Evolutionary conservation across 768 basidiomycete genomes (phyloP).

Genomic region (Suillus discolor): DNA sequence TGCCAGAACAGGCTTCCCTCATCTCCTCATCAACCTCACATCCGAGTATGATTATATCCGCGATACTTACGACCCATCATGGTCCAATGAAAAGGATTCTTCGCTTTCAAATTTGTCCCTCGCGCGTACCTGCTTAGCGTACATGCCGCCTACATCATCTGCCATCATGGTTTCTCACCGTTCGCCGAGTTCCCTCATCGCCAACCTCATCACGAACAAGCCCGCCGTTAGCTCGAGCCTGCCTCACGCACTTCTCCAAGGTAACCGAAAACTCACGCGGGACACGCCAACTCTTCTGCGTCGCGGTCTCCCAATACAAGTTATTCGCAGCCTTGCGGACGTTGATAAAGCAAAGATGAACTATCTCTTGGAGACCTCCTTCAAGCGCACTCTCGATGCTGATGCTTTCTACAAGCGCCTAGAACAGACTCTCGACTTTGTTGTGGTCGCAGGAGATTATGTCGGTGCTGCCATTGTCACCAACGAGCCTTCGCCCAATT

Average conservation of each 20-base stretch:
- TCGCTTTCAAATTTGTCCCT: slow-evolving; percentile 85
- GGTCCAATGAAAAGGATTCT: slow-evolving; percentile 80
- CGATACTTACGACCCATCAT: slow-evolving; percentile 77
- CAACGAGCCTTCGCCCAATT: slow-evolving; percentile 45
- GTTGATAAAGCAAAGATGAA: slow-evolving; percentile 79
- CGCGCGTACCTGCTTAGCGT: slow-evolving; percentile 81
- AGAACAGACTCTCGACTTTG: slow-evolving; percentile 79
- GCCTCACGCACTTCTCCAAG: slow-evolving; percentile 89
- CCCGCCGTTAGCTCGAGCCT: slow-evolving; percentile 95
- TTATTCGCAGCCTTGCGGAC: slow-evolving; percentile 68
- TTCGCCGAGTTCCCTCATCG: slow-evolving; percentile 92
- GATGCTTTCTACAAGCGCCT: slow-evolving; percentile 80
- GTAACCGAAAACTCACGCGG: slow-evolving; percentile 80
- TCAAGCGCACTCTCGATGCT: slow-evolving; percentile 71
- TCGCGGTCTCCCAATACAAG: slow-evolving; percentile 83
- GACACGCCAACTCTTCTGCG: slow-evolving; percentile 94
- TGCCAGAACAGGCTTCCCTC: slow-evolving; percentile 91
- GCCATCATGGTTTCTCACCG: slow-evolving; percentile 98
- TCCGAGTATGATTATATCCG: slow-evolving; percentile 87
- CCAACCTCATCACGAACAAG: slow-evolving; percentile 97
- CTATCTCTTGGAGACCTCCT: slow-evolving; percentile 84
- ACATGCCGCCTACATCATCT: slow-evolving; percentile 93
- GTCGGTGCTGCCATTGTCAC: slow-evolving; percentile 95
- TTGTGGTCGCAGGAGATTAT: slow-evolving; percentile 94
- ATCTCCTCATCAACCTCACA: slow-evolving; percentile 91